Conservation (phyloP, 768 basidiomycete species). For the Lactarius vividus region DNA sequence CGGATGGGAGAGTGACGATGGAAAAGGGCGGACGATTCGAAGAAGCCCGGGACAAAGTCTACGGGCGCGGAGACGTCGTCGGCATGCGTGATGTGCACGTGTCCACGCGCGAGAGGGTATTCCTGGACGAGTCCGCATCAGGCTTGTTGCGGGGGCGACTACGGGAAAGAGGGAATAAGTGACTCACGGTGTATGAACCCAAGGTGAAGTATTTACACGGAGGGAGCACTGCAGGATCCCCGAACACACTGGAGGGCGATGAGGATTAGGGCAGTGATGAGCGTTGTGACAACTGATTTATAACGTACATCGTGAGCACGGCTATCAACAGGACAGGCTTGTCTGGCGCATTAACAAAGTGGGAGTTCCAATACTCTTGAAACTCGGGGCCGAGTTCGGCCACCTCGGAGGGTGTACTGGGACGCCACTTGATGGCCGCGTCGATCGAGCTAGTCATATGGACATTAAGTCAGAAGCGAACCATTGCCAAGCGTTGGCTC, state of each 20-base stretch:
- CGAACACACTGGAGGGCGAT: neutral
- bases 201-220: conserved; percentile 26
- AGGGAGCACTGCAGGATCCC: neutral
- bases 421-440: conserved; percentile 31
- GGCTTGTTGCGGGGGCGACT: neutral
- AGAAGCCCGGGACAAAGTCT: conserved; percentile 29
- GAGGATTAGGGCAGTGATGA: neutral
- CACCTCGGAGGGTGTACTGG: conserved; percentile 29
- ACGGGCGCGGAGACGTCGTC: conserved; percentile 28
- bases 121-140: neutral
- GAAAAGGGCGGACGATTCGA: conserved; percentile 30
- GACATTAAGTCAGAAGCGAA: neutral
- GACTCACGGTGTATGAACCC: conserved; percentile 12
- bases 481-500: conserved; percentile 33
- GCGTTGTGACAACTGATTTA: neutral
- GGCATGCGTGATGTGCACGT: conserved; percentile 28
- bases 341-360: conserved; percentile 29
- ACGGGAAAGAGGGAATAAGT: no score
- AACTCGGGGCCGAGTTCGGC: conserved; percentile 29
- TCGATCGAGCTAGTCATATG: conserved; percentile 28
- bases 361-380: conserved; percentile 27
- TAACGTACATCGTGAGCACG: conserved; percentile 20
- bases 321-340: conserved; percentile 27
- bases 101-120: conserved; percentile 26
- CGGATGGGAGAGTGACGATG: neutral